Evolutionary conservation across 805 yeast genomes (phyloP).

Genomic region (Pichia paraexigua): DNA sequence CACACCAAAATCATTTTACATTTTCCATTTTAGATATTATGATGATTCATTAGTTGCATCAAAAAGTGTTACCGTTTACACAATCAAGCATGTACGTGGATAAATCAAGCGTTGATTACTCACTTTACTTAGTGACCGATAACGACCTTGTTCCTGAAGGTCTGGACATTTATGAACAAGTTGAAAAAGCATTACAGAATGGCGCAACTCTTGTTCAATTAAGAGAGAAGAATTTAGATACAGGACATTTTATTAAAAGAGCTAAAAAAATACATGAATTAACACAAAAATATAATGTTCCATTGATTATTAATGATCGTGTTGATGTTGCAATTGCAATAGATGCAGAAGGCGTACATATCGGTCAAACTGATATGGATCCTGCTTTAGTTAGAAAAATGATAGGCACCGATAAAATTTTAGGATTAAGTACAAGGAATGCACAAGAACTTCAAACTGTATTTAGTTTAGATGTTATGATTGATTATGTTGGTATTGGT

Average conservation of each 20-base stretch:
- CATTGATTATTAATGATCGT: constrained; percentile 78
- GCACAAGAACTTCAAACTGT: constrained; percentile 39
- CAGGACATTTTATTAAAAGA: constrained; percentile 54
- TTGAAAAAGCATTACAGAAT: constrained; percentile 50
- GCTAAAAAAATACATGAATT: constrained; percentile 56
- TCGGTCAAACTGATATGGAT: constrained; percentile 87
- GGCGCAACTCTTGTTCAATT: constrained; percentile 81
- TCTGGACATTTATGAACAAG: constrained; percentile 49
- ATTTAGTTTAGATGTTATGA: constrained; percentile 29
- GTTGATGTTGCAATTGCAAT: constrained; percentile 85
- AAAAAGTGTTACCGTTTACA: too few relatives aligned
- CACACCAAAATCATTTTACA: too few relatives aligned
- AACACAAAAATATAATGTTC: constrained; percentile 54
- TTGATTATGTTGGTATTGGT: constrained; percentile 83
- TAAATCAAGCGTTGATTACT: constrained; percentile 35
- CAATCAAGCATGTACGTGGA: neutral
- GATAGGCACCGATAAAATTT: constrained; percentile 64
- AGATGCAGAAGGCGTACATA: constrained; percentile 76
- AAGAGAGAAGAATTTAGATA: constrained; percentile 68
- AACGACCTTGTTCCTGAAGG: constrained; percentile 63
- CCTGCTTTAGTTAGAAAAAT: constrained; percentile 48
- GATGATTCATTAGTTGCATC: too few relatives aligned
- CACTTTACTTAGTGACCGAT: constrained; percentile 75
- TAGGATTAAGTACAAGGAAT: constrained; percentile 70
- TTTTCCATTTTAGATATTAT: too few relatives aligned